Conservation (phyloP, 2,329 filamentous ascomycete genomes). For the Fusarium sp. region DNA sequence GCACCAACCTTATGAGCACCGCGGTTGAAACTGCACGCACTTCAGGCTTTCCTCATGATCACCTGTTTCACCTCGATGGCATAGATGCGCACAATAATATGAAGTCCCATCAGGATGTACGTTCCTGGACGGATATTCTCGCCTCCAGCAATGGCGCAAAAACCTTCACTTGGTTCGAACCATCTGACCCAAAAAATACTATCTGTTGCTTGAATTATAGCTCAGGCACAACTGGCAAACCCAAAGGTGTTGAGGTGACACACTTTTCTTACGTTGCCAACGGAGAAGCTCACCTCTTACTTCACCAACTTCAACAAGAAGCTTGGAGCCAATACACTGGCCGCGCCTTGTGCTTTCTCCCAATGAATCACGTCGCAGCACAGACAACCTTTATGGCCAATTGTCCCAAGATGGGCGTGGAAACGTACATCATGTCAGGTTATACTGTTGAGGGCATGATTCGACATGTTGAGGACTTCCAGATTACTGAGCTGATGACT, state of each 20-base stretch:
- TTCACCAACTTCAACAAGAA: not conserved
- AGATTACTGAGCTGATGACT: not conserved
- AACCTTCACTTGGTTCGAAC: not conserved
- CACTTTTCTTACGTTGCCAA: not conserved
- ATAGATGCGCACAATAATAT: not conserved
- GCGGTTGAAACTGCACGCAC: not conserved
- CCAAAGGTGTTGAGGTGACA: not conserved
- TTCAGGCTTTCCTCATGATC: not conserved
- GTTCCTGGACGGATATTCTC: not conserved
- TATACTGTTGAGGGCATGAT: not conserved
- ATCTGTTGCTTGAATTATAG: not conserved
- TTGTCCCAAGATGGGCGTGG: not conserved
- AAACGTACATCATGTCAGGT: not conserved
- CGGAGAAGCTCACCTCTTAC: not conserved
- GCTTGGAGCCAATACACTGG: not conserved
- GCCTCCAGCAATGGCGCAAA: fast-evolving
- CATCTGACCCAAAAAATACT: not conserved
- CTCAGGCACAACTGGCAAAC: not conserved
- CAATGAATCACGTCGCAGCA: not conserved
- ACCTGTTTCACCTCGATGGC: not conserved
- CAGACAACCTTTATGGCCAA: not conserved
- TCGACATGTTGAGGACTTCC: not conserved
- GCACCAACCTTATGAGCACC: not conserved
- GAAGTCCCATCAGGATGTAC: not conserved
- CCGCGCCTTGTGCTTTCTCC: not conserved